Evolutionary conservation across 2,329 filamentous ascomycete species (phyloP).

Genomic region (Exophiala aquamarina): DNA sequence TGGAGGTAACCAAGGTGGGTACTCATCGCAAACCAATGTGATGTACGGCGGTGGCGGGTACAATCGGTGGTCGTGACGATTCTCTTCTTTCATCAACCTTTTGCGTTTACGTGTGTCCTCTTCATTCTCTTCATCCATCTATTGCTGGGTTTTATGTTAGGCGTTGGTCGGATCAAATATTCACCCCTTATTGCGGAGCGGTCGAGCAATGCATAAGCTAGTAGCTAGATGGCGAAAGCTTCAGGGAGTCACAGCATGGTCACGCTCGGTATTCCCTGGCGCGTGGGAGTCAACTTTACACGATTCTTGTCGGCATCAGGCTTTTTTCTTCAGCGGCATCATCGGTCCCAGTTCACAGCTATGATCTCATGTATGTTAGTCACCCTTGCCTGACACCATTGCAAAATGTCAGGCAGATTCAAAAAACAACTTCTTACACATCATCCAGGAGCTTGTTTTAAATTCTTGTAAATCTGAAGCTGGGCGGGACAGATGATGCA

Average conservation of each 20-base stretch:
- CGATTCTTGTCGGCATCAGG: conserved; percentile 37
- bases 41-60: conserved; percentile 78
- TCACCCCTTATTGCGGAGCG: conserved; percentile 24
- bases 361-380: conserved; percentile 50
- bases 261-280: conserved; percentile 16
- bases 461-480: conserved; percentile 21
- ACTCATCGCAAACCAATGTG: conserved; percentile 68
- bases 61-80: conserved; percentile 62
- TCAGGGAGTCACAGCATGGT: conserved; percentile 23
- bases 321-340: conserved; percentile 33
- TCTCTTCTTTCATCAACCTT: conserved; percentile 23
- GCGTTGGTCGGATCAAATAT: conserved; percentile 28
- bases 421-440: conserved; percentile 28
- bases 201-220: conserved; percentile 24
- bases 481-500: conserved; percentile 21
- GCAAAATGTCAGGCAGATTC: conserved; percentile 24
- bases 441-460: conserved; percentile 20
- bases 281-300: conserved; percentile 26
- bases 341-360: conserved; percentile 34
- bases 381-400: conserved; percentile 33
- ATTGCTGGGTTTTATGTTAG: conserved; percentile 26
- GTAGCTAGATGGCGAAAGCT: conserved; percentile 27
- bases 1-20: conserved; percentile 88
- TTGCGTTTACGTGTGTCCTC: too few species aligned
- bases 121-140: conserved; percentile 20